A percentile compares a stretch with the other conserved stretches of the same genome.
Evolutionary conservation across 2,329 filamentous ascomycete species (phyloP).

Genomic region (Stenocarpella maydis): DNA sequence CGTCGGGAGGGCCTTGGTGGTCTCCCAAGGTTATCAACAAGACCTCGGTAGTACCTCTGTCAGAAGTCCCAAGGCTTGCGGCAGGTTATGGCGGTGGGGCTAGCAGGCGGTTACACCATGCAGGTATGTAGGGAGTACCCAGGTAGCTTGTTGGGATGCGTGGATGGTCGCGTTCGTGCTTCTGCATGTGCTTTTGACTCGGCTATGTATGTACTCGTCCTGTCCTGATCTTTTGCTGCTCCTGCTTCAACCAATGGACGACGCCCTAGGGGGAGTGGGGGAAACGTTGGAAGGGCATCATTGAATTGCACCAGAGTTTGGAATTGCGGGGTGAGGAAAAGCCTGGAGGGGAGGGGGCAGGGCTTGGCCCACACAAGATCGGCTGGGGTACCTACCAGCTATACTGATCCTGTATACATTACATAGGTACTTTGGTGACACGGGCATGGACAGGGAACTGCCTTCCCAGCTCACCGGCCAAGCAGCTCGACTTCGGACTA

Average conservation of each 20-base stretch:
- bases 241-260: too few species aligned
- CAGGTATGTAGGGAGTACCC: neutral
- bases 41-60: conserved; percentile 6
- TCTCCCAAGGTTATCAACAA: neutral
- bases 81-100: neutral
- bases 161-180: neutral
- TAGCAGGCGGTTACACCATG: neutral
- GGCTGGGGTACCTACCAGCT: neutral
- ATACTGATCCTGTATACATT: too few species aligned
- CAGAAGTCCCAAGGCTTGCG: neutral
- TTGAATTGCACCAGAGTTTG: conserved; percentile 9
- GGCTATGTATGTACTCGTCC: neutral
- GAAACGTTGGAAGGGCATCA: conserved; percentile 20
- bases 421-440: too few species aligned
- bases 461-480: conserved; percentile 20
- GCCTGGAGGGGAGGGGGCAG: neutral
- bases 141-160: too few species aligned
- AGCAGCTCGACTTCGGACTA: conserved; percentile 21
- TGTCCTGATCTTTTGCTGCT: neutral
- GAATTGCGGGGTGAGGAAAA: conserved; percentile 25
- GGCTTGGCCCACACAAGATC: conserved; percentile 1
- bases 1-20: neutral
- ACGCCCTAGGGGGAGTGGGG: neutral
- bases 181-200: conserved; percentile 9
- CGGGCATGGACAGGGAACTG: conserved; percentile 15